These are phyloP conservation scores for Penicillium longicatenatum DNA, from an alignment of 495 filamentous ascomycete genomes.

Conservation along the genomic window DNA sequence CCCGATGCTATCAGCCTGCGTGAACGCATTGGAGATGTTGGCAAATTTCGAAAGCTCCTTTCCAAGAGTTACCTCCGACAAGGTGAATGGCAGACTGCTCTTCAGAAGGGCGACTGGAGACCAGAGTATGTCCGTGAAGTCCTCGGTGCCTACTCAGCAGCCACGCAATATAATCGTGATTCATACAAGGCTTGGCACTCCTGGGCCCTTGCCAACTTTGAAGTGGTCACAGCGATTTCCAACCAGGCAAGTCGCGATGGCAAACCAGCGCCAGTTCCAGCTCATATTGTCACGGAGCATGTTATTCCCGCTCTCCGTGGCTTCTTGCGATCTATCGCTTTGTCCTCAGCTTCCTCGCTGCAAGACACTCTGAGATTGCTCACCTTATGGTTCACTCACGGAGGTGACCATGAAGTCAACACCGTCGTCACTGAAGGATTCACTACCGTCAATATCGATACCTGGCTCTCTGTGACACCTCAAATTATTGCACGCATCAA, in stretches of 20 bases:
- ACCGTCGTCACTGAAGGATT: conserved; percentile 86
- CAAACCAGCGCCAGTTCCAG: conserved; percentile 50
- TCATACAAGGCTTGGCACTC: conserved; percentile 99
- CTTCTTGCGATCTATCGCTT: conserved; percentile 92
- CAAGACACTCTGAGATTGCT: conserved; percentile 93
- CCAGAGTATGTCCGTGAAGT: conserved; percentile 68
- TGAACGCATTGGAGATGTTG: conserved; percentile 45
- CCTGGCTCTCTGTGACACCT: conserved; percentile 97
- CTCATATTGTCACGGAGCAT: conserved; percentile 73
- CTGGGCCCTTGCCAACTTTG: conserved; percentile 98
- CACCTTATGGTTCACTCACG: conserved; percentile 95
- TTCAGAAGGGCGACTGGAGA: conserved; percentile 85
- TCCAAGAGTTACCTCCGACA: conserved; percentile 94
- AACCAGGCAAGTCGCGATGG: conserved; percentile 60
- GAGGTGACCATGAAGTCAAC: conserved; percentile 85
- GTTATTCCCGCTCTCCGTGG: conserved; percentile 92
- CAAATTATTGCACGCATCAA: conserved; percentile 97
- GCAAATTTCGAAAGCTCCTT: conserved; percentile 67
- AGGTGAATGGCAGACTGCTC: conserved; percentile 88
- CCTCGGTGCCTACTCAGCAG: conserved; percentile 81
- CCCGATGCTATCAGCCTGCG: conserved; percentile 39
- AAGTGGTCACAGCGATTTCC: conserved; percentile 83
- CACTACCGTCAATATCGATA: conserved; percentile 87
- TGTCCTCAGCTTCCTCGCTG: conserved; percentile 87
- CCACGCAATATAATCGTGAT: conserved; percentile 84